phyloP scores from a whole-genome alignment of 2,329 filamentous ascomycete genomes.

The Leptosphaerulina australis region DNA sequence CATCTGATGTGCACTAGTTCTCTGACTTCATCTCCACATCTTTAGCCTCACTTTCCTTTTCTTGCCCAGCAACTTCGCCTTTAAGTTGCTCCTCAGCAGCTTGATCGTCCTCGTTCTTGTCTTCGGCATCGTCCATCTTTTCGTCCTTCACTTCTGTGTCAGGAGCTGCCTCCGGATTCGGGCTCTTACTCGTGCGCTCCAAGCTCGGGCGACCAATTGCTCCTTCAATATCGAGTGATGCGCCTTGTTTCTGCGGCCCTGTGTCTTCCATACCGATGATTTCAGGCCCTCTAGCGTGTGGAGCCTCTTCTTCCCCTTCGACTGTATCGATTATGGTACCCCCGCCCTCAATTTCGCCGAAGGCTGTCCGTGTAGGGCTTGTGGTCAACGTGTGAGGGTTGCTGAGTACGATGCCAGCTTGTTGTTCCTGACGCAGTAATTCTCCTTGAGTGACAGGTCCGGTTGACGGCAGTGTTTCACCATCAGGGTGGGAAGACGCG shows the following conservation, averaged over 20 bases:
- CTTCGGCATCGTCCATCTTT: constrained; percentile 28
- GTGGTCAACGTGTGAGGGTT: constrained; percentile 43
- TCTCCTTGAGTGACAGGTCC: constrained; percentile 73
- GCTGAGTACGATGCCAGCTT: constrained; percentile 75
- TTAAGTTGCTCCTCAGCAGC: constrained; percentile 19
- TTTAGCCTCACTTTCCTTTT: constrained; percentile 17
- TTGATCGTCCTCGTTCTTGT: constrained; percentile 24
- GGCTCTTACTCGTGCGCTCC: constrained; percentile 37
- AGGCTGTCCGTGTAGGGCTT: constrained; percentile 34
- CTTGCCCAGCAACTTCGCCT: constrained; percentile 22
- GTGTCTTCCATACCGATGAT: constrained; percentile 86
- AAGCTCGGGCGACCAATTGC: constrained; percentile 46
- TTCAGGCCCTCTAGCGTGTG: constrained; percentile 83
- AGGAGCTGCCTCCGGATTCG: constrained; percentile 16
- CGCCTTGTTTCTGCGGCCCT: constrained; percentile 72
- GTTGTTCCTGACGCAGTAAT: constrained; percentile 83
- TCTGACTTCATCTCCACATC: constrained; percentile 35
- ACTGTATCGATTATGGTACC: constrained; percentile 45
- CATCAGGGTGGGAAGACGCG: constrained; percentile 42
- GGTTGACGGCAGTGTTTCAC: constrained; percentile 45
- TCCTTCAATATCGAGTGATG: constrained; percentile 47
- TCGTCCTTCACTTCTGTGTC: constrained; percentile 25
- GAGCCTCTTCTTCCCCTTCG: constrained; percentile 62
- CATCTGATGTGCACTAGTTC: constrained; percentile 11
- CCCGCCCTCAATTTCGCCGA: constrained; percentile 34